phyloP scores from a whole-genome alignment of 176 grass and related monocot species.

The Carex kokanica region DNA sequence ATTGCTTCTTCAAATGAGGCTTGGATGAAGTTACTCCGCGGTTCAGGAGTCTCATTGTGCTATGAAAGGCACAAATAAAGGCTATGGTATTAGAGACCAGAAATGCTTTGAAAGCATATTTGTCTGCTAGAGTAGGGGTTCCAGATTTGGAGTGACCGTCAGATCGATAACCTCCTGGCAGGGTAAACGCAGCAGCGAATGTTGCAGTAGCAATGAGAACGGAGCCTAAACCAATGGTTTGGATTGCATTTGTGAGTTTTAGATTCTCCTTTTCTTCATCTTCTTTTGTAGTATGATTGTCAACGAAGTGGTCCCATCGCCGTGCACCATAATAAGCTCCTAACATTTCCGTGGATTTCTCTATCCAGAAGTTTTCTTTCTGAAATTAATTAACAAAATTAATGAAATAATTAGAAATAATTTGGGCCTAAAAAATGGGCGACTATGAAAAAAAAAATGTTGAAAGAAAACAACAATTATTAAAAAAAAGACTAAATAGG shows the following conservation, averaged over 20 bases:
- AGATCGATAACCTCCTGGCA: constrained; percentile 27
- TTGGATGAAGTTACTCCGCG: not conserved
- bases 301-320: not conserved
- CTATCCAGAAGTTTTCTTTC: not conserved
- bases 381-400: not conserved
- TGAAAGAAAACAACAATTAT: too few species aligned
- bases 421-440: not conserved
- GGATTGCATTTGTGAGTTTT: not conserved
- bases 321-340: not conserved
- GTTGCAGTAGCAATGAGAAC: constrained; percentile 33
- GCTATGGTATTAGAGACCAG: not conserved
- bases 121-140: not conserved
- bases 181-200: constrained; percentile 20
- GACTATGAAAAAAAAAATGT: not conserved
- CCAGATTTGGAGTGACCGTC: too few species aligned
- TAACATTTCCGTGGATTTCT: not conserved
- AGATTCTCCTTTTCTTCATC: not conserved
- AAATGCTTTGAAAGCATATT: constrained; percentile 32
- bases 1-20: not conserved
- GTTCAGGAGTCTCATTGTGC: constrained; percentile 23
- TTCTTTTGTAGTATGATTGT: not conserved
- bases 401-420: not conserved
- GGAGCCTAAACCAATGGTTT: not conserved
- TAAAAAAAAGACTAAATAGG: too few species aligned
- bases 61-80: not conserved